Evolutionary conservation across 352 stramenopile species (phyloP).

Genomic region (Pythium dissimile): DNA sequence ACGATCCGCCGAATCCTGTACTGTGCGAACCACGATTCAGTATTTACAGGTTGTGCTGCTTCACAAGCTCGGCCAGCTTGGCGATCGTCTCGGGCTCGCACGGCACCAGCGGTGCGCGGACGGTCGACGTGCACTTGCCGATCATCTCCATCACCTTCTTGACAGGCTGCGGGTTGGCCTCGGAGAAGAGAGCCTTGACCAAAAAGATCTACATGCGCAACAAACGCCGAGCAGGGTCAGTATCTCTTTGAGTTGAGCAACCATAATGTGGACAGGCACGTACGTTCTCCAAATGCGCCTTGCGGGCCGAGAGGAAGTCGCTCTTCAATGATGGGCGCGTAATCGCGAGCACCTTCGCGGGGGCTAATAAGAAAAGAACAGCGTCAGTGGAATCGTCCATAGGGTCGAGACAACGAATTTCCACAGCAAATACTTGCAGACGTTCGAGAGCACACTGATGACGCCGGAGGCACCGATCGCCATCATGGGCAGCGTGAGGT

Average conservation of each 20-base stretch:
- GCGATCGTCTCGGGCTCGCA: conserved; percentile 66
- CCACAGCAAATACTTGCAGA: conserved; percentile 40
- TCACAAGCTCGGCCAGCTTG: conserved; percentile 58
- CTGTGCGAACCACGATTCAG: too few relatives aligned
- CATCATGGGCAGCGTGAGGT: conserved; percentile 89
- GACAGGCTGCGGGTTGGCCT: conserved; percentile 90
- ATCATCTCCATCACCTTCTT: conserved; percentile 89
- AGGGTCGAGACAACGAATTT: background rate
- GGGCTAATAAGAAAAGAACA: conserved; percentile 34
- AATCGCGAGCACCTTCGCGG: conserved; percentile 82
- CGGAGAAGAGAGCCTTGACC: conserved; percentile 89
- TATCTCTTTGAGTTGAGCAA: too few relatives aligned
- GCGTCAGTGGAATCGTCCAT: background rate
- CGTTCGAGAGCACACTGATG: conserved; percentile 91
- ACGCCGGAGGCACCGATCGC: conserved; percentile 85
- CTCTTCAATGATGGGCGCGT: conserved; percentile 74
- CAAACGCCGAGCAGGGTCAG: background rate
- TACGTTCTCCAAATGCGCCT: conserved; percentile 86
- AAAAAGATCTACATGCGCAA: conserved; percentile 69
- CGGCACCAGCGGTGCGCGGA: conserved; percentile 71
- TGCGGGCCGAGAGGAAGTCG: conserved; percentile 74
- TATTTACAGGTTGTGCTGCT: conserved; percentile 74
- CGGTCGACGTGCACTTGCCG: conserved; percentile 77
- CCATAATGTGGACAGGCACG: conserved; percentile 8
- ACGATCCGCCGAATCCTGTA: too few relatives aligned